Conservation (phyloP, 257 asterid genomes). For the Solanum dulcamara region DNA sequence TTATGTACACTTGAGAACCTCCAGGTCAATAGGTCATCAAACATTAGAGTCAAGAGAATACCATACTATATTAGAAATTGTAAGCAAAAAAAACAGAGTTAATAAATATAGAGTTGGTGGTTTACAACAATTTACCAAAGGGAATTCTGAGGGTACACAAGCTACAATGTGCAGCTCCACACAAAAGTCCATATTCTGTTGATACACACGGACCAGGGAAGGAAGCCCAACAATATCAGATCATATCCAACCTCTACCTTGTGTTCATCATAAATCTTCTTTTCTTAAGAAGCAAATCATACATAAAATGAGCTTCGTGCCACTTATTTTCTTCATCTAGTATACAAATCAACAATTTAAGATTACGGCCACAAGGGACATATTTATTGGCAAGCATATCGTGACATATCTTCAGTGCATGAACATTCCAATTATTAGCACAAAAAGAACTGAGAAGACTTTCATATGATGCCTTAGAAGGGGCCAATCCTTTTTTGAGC, state of each 20-base stretch:
- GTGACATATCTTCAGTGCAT: conserved; percentile 36
- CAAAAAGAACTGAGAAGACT: conserved; percentile 33
- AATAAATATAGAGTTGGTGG: not conserved
- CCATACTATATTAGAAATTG: not conserved
- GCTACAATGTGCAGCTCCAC: not conserved
- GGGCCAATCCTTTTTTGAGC: conserved; percentile 45
- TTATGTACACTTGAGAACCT: not conserved
- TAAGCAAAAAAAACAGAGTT: not conserved
- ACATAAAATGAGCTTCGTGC: conserved; percentile 17
- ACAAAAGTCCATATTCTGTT: not conserved
- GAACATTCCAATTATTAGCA: conserved; percentile 13
- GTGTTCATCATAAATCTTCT: not conserved
- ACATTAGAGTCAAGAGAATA: not conserved
- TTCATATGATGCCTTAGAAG: conserved; percentile 41
- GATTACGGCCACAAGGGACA: conserved; percentile 33
- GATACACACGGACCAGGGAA: not conserved
- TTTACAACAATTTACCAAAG: not conserved
- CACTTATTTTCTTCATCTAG: conserved; percentile 17
- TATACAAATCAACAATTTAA: conserved; percentile 19
- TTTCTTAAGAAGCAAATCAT: conserved; percentile 6
- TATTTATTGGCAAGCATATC: conserved; percentile 40
- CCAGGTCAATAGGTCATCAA: not conserved
- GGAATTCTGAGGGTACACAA: not conserved
- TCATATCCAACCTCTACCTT: not conserved
- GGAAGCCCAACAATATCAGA: not conserved